Conservation (phyloP, 1,139 yeast genomes). For the Pichia sp. region DNA sequence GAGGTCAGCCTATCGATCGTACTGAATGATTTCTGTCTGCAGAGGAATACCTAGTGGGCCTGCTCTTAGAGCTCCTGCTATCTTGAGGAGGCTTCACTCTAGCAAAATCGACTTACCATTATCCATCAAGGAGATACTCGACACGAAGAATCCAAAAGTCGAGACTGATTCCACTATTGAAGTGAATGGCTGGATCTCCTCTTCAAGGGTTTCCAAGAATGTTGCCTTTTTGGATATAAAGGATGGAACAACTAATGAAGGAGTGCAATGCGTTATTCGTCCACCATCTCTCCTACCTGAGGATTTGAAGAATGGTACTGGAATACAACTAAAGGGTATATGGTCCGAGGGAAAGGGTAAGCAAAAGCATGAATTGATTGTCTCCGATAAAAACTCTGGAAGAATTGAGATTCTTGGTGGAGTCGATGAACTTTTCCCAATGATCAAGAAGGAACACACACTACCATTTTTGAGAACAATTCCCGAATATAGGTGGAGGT, state of each 20-base stretch:
- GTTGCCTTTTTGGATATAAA: conserved; percentile 71
- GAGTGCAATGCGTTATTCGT: conserved; percentile 52
- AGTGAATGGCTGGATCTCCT: conserved; percentile 65
- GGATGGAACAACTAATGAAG: conserved; percentile 61
- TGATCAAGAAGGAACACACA: conserved; percentile 73
- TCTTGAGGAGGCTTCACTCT: too few species aligned
- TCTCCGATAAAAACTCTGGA: conserved; percentile 26
- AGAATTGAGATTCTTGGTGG: conserved; percentile 36
- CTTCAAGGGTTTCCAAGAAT: conserved; percentile 65
- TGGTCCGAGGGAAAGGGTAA: conserved; percentile 40
- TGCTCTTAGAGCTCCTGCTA: too few species aligned
- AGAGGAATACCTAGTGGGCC: too few species aligned
- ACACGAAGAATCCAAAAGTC: conserved; percentile 27
- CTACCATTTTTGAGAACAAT: conserved; percentile 55
- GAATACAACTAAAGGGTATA: conserved; percentile 37
- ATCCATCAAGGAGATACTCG: too few species aligned
- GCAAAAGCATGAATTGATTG: conserved; percentile 42
- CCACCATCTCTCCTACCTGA: conserved; percentile 28
- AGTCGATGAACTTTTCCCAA: conserved; percentile 61
- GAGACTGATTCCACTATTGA: conserved; percentile 20
- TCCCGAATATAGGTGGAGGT: conserved; percentile 77
- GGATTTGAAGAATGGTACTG: conserved; percentile 35
- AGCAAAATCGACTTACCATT: too few species aligned
- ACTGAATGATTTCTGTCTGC: too few species aligned
- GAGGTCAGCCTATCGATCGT: too few species aligned